A percentile compares a stretch with the other conserved stretches of the same genome.
Evolutionary conservation across 805 yeast genomes (phyloP).

Genomic region (Candida tallmaniae): DNA sequence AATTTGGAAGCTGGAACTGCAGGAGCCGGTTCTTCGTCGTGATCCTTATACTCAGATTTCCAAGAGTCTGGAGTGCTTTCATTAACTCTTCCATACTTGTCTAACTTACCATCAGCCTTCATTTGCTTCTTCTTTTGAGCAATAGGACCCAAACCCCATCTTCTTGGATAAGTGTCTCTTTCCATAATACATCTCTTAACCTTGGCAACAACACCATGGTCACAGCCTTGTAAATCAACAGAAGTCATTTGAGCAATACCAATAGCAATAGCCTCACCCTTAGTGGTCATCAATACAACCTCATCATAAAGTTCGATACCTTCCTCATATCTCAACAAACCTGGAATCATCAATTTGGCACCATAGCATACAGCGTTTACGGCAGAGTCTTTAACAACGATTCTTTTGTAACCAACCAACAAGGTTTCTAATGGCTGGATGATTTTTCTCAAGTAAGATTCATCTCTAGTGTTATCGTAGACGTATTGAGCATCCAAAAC

Average conservation of each 20-base stretch:
- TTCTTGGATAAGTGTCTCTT: constrained; percentile 97
- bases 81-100: constrained; percentile 88
- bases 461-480: constrained; percentile 96
- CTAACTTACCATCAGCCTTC: constrained; percentile 95
- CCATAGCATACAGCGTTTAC: constrained; percentile 98
- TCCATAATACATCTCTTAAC: constrained; percentile 99
- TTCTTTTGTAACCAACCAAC: constrained; percentile 91
- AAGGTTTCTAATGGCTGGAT: constrained; percentile 93
- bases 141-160: constrained; percentile 99
- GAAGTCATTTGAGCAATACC: constrained; percentile 99
- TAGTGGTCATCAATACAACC: constrained; percentile 95
- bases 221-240: constrained; percentile 93
- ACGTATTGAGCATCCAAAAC: constrained; percentile 98
- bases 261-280: constrained; percentile 99
- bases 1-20: constrained; percentile 53
- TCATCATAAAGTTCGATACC: constrained; percentile 97
- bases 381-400: constrained; percentile 90
- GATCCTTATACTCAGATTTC: constrained; percentile 81
- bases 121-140: constrained; percentile 98
- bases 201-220: constrained; percentile 97
- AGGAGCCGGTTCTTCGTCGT: constrained; percentile 55
- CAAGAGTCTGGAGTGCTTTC: constrained; percentile 92
- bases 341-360: constrained; percentile 98
- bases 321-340: constrained; percentile 93
- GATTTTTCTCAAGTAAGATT: constrained; percentile 87